Percentiles rank a stretch among this genome's conserved stretches.
These are phyloP conservation scores for Termitomyces sp. DNA, from an alignment of 768 basidiomycete species.

Conservation along the genomic window DNA sequence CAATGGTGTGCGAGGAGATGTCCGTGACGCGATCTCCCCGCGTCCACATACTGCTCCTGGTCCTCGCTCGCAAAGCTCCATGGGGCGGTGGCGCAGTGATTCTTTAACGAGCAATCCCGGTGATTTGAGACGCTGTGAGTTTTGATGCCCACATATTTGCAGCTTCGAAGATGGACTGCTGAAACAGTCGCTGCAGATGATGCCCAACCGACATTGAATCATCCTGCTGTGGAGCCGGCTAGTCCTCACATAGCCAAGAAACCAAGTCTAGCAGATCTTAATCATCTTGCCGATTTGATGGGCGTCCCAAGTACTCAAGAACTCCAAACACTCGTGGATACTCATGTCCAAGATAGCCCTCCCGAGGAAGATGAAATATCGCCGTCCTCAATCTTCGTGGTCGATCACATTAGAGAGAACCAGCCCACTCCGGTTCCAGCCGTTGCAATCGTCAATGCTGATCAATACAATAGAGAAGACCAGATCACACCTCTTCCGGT, in stretches of 20 bases:
- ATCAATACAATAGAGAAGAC: conserved; percentile 10
- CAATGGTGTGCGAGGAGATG: neutral
- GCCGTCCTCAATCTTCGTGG: neutral
- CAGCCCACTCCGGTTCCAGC: conserved; percentile 3
- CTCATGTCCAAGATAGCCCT: neutral
- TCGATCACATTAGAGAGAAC: neutral
- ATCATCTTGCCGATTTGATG: conserved; percentile 9
- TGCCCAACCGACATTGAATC: neutral
- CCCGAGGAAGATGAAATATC: neutral
- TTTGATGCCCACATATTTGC: neutral
- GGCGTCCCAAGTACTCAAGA: conserved; percentile 7
- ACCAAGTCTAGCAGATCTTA: conserved; percentile 1
- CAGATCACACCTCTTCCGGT: conserved; percentile 23
- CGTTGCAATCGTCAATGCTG: neutral
- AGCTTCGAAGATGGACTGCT: neutral
- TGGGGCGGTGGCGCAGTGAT: conserved; percentile 8
- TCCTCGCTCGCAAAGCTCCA: neutral
- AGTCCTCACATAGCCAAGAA: neutral
- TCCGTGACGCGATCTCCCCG: neutral
- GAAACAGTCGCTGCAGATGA: neutral
- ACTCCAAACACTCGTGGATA: conserved; percentile 1
- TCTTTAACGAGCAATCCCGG: neutral
- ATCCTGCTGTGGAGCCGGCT: neutral
- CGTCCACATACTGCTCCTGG: neutral
- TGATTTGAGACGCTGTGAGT: neutral